Evolutionary conservation across 257 asterid species (phyloP), one percentile per base, ranked within the genome.

Genomic region (Haberlea rhodopensis): DNA sequence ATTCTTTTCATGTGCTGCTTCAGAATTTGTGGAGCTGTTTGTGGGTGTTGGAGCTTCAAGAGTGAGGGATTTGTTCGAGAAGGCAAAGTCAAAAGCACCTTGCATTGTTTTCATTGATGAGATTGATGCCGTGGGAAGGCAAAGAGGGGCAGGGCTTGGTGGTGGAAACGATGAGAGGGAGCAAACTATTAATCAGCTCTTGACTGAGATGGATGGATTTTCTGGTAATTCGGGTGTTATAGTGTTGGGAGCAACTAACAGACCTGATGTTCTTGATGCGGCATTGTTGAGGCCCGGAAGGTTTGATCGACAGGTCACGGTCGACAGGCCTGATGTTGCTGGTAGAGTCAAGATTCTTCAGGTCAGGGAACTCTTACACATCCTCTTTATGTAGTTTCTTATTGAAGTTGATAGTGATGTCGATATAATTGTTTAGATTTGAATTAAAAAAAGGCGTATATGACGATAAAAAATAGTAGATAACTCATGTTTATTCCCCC

Each of bases 1-100:
- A 1, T 92, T 92, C 75, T 92, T 92, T 61, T 92, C 98, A 0
- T 92, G 97, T 62, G 98, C 98, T n/a, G 98, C 98, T 10, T 92
- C 98, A 0, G 98, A 92, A 71, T 89, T 92, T 63, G 98, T 92
- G 16, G 98, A 92, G 76, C 60, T 92, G 75, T 92, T 92, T 71
- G 98, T 92, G 37, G 98, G 98, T 15, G 98, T 92, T 19, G 98
- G 98, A 63, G 98, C 98, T 76, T 92, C 98, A 0, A 85, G 97
- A 65, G 98, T 92, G 63, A 87, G 98, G 87, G 98, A 89, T 77
- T 81, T 92, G 91, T 91, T 91, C 18, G 98, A 91, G 80, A 91
- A 91, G 79, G 98, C 98, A 0, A 91, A 91, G 81, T 69, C 96
- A 0, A 92, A 92, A 71, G 98, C 98, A 0, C 98, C 98, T 63